A percentile compares a stretch with the other conserved stretches of the same genome.
phyloP scores from a whole-genome alignment of 2,329 filamentous ascomycete genomes.

The Fusarium newnesense region DNA sequence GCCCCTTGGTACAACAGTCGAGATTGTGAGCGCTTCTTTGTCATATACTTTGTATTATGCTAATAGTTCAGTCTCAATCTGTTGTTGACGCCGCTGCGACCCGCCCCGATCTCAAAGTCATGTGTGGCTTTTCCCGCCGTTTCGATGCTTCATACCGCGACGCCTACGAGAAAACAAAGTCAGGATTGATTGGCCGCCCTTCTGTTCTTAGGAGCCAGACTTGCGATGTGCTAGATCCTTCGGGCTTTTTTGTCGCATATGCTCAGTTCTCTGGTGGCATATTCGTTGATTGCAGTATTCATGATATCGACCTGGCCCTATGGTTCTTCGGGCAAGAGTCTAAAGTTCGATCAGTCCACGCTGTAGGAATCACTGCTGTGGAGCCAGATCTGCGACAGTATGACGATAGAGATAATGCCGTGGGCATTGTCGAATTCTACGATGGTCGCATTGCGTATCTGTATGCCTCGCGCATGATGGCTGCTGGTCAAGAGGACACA shows the following conservation, averaged over 20 bases:
- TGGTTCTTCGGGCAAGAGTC: constrained; percentile 47
- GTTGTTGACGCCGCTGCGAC: constrained; percentile 27
- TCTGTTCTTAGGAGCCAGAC: constrained; percentile 73
- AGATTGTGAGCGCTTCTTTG: constrained; percentile 21
- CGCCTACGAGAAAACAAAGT: constrained; percentile 62
- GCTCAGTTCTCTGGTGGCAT: constrained; percentile 73
- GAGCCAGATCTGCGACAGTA: constrained; percentile 42
- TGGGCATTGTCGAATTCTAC: constrained; percentile 72
- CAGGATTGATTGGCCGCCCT: constrained; percentile 68
- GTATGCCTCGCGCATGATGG: constrained; percentile 74
- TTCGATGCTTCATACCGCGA: constrained; percentile 64
- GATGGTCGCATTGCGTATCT: constrained; percentile 72
- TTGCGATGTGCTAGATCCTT: constrained; percentile 72
- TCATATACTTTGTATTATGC: neutral
- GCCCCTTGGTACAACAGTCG: constrained; percentile 64
- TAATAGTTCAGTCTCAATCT: constrained; percentile 4
- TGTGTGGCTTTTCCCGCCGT: constrained; percentile 52
- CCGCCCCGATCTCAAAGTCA: constrained; percentile 69
- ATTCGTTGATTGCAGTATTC: constrained; percentile 76
- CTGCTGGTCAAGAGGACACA: constrained; percentile 72
- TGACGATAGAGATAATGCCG: constrained; percentile 47
- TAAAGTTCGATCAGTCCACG: constrained; percentile 42
- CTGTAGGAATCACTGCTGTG: constrained; percentile 45
- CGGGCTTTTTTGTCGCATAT: constrained; percentile 75
- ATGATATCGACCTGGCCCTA: constrained; percentile 64